Evolutionary conservation across 805 yeast genomes (phyloP), one percentile per base, ranked within the genome.

Genomic region (Saccharomyces eubayanus): DNA sequence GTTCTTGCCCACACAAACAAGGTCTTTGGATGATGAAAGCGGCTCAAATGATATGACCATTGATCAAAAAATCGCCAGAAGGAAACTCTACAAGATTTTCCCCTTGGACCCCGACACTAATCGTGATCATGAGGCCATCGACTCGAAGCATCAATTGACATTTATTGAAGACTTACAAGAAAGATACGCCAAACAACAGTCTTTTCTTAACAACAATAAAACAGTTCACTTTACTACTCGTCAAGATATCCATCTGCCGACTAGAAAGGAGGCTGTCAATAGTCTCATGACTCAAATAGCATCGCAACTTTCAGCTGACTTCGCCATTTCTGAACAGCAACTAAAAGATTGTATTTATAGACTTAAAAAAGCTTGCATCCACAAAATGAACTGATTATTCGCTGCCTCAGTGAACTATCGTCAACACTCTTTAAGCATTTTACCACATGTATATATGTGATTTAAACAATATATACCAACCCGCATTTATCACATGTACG

Each of bases 41-140:
- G 24, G 11, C 8, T n/a, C 40, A 9, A 31, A 50, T 14, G 47
- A 50, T 11, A 47, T 58, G 24, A 57, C 60, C 3, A 59, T 69
- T 31, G 72, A 69, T 55, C 62, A 66, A 47, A 62, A 53, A 46
- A 69, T 69, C 51, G 70, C 69, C 20, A 57, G 53, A 41, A 60
- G 66, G 49, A 66, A 64, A 53, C 57, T 69, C 29, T 55, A 63
- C 47, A 60, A 59, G 43, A 55, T 69, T 14, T 55, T 69, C 43
- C 71, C 71, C 11, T 27, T 62, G 14, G 54, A 51, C 10, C 41
- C 56, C 29, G 54, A 58, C 10, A 20, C 52, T 8, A 47, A 28
- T 29, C 5, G 47, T 16, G 27, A 41, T 14, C 20, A 21, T 20
- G 46, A 6, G 46, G 12, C 30, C 48, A 24, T n/a, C n/a, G 27